Evolutionary conservation across 2,329 filamentous ascomycete genomes (phyloP), one percentile per base, ranked within the genome.

Genomic region (Xylaria sp.): DNA sequence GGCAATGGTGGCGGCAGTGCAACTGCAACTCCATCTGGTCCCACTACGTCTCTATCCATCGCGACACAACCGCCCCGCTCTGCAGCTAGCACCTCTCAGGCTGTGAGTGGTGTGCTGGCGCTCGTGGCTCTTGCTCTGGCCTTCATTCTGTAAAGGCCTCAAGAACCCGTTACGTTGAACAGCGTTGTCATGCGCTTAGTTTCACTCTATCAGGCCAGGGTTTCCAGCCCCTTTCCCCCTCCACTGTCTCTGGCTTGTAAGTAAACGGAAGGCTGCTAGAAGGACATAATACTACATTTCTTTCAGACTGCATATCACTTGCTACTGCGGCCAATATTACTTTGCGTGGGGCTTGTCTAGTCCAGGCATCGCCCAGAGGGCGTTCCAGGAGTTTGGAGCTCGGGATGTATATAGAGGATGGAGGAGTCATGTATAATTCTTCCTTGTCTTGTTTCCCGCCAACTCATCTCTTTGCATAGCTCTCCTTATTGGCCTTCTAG

Each of bases 81-180:
- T 1, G 72, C 63, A n/a, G 72, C 68, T 7, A 70, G 55, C 37
- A 34, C 46, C 34, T 57, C 68, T 50, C 60, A 72, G 46, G 66
- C 70, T 13, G 63, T 65, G 10, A 74, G 70, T 41, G 70, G 74
- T 54, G 1, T 75, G n/a, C 15, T 77, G 46, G 71, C 69, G 1
- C 66, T 76, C 44, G 46, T 72, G 34, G 74, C 68, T 20, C 68
- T 66, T 10, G 73, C 68, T 8, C 67, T 70, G 10, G 71, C 65
- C 1, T 71, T 70, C 54, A 1, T 76, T n/a, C 59, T 76, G 13
- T 76, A 71, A 46, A 12, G 10, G 18, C 1, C 1, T 28, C 12
- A 5, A 5, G 20, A 13, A 15, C 25, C 10, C 15, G 23, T 46
- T 32, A 23, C 13, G 23, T 58, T 18, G 56, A 28, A 13, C 20